Percentiles rank a stretch among this genome's conserved stretches.
These are phyloP conservation scores for Leptomonas pyrrhocoris DNA, from an alignment of 208 protist genomes.

Conservation along the genomic window DNA sequence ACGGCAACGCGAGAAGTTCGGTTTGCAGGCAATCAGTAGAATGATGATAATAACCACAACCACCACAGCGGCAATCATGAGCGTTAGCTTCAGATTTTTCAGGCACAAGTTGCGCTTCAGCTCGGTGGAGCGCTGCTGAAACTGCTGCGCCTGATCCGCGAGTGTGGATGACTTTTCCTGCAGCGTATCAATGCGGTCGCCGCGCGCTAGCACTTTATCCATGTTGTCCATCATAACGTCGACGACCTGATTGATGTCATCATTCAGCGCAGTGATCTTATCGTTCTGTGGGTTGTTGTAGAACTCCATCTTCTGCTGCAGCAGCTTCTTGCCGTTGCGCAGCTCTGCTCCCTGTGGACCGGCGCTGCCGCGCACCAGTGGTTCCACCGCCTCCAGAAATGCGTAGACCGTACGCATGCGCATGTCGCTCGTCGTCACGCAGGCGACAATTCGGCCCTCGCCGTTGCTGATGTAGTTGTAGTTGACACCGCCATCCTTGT, in stretches of 20 bases:
- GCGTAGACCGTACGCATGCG: conserved; percentile 91
- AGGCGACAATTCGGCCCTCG: conserved; percentile 86
- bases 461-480: conserved; percentile 94
- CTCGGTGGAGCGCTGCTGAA: conserved; percentile 82
- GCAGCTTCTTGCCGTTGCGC: conserved; percentile 89
- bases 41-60: conserved; percentile 84
- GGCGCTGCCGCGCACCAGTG: conserved; percentile 64
- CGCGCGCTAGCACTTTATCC: conserved; percentile 90
- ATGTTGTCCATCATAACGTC: conserved; percentile 95
- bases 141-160: conserved; percentile 82
- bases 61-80: conserved; percentile 79
- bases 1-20: conserved; percentile 87
- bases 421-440: conserved; percentile 87
- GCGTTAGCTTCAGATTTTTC: conserved; percentile 90
- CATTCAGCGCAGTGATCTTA: conserved; percentile 88
- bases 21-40: conserved; percentile 83
- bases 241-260: conserved; percentile 91
- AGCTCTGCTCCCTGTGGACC: conserved; percentile 64
- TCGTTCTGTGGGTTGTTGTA: conserved; percentile 94
- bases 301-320: conserved; percentile 94
- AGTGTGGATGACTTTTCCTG: conserved; percentile 87
- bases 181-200: conserved; percentile 86
- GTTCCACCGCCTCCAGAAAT: conserved; percentile 91
- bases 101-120: conserved; percentile 90
- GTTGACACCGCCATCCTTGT: conserved; percentile 89